Percentiles rank a stretch among this genome's conserved stretches.
phyloP scores from a whole-genome alignment of 352 stramenopile species.

The Pythium chondricola region DNA sequence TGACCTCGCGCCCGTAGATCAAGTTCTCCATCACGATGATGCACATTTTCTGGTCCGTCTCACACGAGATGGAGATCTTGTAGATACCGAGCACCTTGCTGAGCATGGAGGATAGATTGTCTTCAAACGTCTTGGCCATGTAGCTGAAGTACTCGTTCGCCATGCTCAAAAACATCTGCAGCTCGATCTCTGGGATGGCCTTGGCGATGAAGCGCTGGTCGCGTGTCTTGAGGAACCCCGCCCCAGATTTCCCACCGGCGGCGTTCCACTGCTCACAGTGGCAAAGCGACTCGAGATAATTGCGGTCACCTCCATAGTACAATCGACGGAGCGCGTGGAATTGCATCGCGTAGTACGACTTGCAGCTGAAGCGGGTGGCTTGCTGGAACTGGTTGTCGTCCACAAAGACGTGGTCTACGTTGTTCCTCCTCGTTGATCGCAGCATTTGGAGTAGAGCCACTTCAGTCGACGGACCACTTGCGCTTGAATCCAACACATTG shows the following conservation, averaged over 20 bases:
- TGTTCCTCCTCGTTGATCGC: conserved; percentile 60
- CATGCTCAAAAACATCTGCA: conserved; percentile 89
- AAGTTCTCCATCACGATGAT: conserved; percentile 88
- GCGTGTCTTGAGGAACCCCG: conserved; percentile 80
- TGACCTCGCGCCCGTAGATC: conserved; percentile 79
- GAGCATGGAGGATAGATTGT: conserved; percentile 83
- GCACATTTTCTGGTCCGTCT: conserved; percentile 76
- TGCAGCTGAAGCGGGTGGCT: conserved; percentile 78
- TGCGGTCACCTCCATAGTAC: conserved; percentile 79
- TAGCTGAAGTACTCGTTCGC: conserved; percentile 87
- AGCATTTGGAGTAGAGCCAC: conserved; percentile 58
- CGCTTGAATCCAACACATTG: conserved; percentile 24
- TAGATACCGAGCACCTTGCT: conserved; percentile 86
- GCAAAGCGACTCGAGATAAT: conserved; percentile 84
- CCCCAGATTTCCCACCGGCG: conserved; percentile 80
- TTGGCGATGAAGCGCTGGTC: conserved; percentile 87
- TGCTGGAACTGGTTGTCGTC: conserved; percentile 84
- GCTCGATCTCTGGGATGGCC: conserved; percentile 77
- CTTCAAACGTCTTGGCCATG: conserved; percentile 85
- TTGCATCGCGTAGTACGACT: conserved; percentile 87
- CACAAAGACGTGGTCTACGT: conserved; percentile 81
- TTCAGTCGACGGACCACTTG: conserved; percentile 10
- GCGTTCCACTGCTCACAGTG: conserved; percentile 84
- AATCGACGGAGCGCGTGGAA: conserved; percentile 79
- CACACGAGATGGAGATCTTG: conserved; percentile 72